Evolutionary conservation across 169 alveolate species (phyloP), one percentile per base, ranked within the genome.

Genomic region (Cryptosporidium meleagridis): DNA sequence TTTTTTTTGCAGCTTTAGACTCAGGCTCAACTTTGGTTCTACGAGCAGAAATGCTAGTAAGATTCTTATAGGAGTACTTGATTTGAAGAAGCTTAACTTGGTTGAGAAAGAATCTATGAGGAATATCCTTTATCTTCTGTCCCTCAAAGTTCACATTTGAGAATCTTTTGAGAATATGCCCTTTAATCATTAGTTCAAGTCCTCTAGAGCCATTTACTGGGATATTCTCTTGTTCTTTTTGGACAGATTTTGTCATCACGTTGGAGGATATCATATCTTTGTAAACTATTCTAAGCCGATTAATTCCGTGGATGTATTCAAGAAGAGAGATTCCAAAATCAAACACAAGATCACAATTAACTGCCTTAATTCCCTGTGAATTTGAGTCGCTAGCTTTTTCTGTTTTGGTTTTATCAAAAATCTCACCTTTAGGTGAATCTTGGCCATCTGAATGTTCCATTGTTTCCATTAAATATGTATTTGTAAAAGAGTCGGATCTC

Each of bases 151-250:
- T 10, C 14, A 80, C 62, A 37, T 31, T 65, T 41, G 73, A 65
- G 37, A 80, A 62, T 0, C 89, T 59, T 39, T 80, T 80, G 16
- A 80, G 51, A 80, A 80, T 80, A 48, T 80, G 55, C 16, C 51
- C 53, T 26, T 65, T 59, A 33, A 80, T 80, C 89, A 80, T 80
- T 3, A 31, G 37, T 45, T 80, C 89, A 37, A 80, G 89, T 1
- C 89, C 89, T 41, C 52, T 80, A 26, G 75, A 59, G 18, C 89
- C 89, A 67, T 80, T 80, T 8, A n/a, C 89, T 7, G 89, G 89
- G 8, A 80, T 61, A 9, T 45, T 61, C 1, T 80, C 89, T 48
- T 80, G 89, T 21, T 80, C 89, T 8, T 65, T 80, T 39, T 80
- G 89, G 39, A 80, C 68, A 1, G 89, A 37, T 48, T 80, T 80